Base-by-base conservation (phyloP, 2,329 filamentous ascomycete species). In the Sporothrix dimorphospora region DNA sequence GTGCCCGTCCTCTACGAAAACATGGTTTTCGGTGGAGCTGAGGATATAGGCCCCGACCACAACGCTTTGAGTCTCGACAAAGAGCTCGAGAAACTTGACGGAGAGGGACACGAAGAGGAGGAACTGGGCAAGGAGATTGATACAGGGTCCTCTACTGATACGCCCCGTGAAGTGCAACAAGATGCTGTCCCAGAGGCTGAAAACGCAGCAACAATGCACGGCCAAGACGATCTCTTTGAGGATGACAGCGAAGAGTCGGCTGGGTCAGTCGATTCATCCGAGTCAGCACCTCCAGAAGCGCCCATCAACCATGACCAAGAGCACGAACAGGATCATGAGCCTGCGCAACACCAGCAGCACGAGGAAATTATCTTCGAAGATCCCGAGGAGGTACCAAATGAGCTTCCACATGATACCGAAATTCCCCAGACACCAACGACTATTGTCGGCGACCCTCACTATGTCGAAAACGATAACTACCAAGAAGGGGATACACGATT, bases 191-290 rank as follows among this genome's bases (percentile, higher is more conserved):
- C 53, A 6, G 74, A 74, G n/a, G 75, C 75, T 9, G 78, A 80
- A 19, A 76, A 79, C 49, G 77, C 77, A 1, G 76, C 76, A n/a
- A 82, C 80, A 0, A 79, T 81, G 7, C 75, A 80, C 9, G 81
- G 80, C 7, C 76, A 80, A 7, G 79, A 81, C 9, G 75, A 77
- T 16, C 75, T 81, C 14, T 82, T 82, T 59, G 80, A 81, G 2
- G 73, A 74, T 38, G 69, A 69, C 49, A 70, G 73, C 49, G 72
- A 75, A 24, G 70, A 55, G 7, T 49, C 67, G 3, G 47, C 24
- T 11, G 71, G 66, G 24, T 70, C 66, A 8, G 30, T 27, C 3
- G 27, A 69, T 14, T 57, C 49, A 7, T 21, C 42, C 5, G 65
- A 27, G 19, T 38, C 27, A 19, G 19, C 38, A 42, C 34, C 24